These are phyloP conservation scores for Camellia japonica DNA, from an alignment of 148 eudicot species.

Conservation along the genomic window DNA sequence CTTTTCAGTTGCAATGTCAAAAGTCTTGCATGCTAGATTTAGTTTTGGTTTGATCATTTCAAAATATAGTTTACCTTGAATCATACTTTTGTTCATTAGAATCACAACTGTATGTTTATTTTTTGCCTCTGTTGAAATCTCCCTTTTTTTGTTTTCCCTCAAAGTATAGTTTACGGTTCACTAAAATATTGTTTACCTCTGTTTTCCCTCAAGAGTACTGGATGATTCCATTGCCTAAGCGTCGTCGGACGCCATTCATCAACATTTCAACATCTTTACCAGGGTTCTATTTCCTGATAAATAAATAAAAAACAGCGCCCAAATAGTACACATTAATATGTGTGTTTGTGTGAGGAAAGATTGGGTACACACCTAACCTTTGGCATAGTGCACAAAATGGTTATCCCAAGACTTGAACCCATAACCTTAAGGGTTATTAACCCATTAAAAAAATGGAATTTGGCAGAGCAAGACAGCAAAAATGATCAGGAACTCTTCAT, in stretches of 20 bases:
- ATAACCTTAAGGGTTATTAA: too few relatives aligned
- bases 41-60: neutral
- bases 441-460: neutral
- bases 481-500: conserved; percentile 1
- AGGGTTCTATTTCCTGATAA: neutral
- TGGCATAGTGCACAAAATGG: too few relatives aligned
- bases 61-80: neutral
- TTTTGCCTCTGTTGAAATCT: neutral
- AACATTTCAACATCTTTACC: neutral
- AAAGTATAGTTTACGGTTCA: too few relatives aligned
- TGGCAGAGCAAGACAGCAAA: neutral
- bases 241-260: neutral
- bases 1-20: neutral
- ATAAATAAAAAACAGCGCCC: neutral
- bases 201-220: neutral
- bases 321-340: too few relatives aligned
- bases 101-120: neutral
- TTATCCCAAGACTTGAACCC: too few relatives aligned
- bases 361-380: too few relatives aligned
- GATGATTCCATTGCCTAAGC: neutral
- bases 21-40: conserved; percentile 1
- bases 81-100: neutral
- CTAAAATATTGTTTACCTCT: too few relatives aligned
- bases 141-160: too few relatives aligned
- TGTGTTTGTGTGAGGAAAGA: too few relatives aligned